Evolutionary conservation across 177 flowering plant species (phyloP).

Genomic region (Vitis hybrid): DNA sequence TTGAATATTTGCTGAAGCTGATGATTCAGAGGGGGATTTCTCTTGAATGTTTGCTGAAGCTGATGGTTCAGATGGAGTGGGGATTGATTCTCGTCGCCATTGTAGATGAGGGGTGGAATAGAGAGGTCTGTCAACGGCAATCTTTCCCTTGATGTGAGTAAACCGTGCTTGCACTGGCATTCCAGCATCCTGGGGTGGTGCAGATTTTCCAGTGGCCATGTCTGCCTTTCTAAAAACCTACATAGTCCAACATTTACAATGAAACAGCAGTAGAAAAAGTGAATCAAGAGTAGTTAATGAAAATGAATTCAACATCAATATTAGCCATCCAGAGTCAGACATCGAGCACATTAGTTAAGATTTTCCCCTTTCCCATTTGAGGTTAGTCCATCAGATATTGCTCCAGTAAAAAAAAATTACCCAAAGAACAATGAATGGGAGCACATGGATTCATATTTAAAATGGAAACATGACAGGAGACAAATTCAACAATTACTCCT

Average conservation of each 20-base stretch:
- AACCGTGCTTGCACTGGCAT: conserved; percentile 13
- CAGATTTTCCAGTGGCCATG: conserved; percentile 6
- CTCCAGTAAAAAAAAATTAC: too few relatives aligned
- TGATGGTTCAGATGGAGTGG: not conserved
- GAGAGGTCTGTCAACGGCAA: conserved; percentile 1
- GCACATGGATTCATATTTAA: too few relatives aligned
- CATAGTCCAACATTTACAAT: not conserved
- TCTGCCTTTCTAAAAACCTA: conserved; percentile 32
- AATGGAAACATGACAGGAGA: too few relatives aligned
- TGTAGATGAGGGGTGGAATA: conserved; percentile 22
- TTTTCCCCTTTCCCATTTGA: too few relatives aligned
- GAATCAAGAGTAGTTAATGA: not conserved
- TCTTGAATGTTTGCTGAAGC: not conserved
- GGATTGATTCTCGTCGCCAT: conserved; percentile 28
- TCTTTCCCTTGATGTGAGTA: conserved; percentile 8
- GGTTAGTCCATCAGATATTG: too few relatives aligned
- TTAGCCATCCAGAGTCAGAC: too few relatives aligned
- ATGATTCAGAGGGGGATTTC: not conserved
- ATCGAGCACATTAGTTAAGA: too few relatives aligned
- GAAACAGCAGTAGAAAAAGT: not conserved
- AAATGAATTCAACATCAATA: not conserved
- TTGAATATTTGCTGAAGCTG: not conserved
- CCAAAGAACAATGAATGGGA: too few relatives aligned
- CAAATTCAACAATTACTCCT: too few relatives aligned
- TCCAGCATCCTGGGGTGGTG: conserved; percentile 3